phyloP scores from a whole-genome alignment of 352 stramenopile genomes.

The Phytophthora hybrid region DNA sequence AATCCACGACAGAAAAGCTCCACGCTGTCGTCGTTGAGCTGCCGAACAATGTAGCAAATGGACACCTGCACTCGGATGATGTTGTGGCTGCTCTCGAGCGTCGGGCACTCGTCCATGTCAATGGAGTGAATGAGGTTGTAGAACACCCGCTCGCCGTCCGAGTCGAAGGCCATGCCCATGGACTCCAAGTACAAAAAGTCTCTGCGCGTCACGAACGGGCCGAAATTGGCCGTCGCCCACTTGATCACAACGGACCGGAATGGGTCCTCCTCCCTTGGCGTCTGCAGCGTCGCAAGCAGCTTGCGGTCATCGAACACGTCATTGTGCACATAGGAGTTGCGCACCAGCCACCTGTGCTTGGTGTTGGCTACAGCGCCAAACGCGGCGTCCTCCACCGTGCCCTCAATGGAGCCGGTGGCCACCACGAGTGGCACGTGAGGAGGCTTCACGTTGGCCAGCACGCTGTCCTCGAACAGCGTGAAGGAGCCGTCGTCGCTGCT shows the following conservation, averaged over 20 bases:
- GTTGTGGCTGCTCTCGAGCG: constrained; percentile 32
- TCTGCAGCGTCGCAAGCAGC: constrained; percentile 46
- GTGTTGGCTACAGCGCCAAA: constrained; percentile 47
- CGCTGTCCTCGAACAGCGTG: constrained; percentile 42
- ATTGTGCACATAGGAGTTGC: constrained; percentile 48
- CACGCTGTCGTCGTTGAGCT: constrained; percentile 43
- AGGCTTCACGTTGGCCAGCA: constrained; percentile 38
- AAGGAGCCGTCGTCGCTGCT: constrained; percentile 46
- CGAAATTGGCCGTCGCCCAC: constrained; percentile 42
- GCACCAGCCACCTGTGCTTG: constrained; percentile 37
- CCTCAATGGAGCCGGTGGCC: constrained; percentile 44
- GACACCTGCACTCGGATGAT: constrained; percentile 52
- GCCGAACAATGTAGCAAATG: constrained; percentile 59
- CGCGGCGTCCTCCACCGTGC: constrained; percentile 42
- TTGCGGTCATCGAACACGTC: constrained; percentile 46
- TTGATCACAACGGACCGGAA: constrained; percentile 57
- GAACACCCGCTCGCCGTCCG: constrained; percentile 47
- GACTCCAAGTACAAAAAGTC: constrained; percentile 54
- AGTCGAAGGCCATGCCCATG: constrained; percentile 51
- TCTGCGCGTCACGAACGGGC: constrained; percentile 40
- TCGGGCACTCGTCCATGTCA: constrained; percentile 39
- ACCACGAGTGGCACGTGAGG: constrained; percentile 41
- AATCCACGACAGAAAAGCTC: constrained; percentile 67
- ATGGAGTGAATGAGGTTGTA: constrained; percentile 57
- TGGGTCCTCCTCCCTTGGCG: constrained; percentile 47